Conservation (phyloP, 2,329 filamentous ascomycete genomes). For the Tolypocladium pustulatum region DNA sequence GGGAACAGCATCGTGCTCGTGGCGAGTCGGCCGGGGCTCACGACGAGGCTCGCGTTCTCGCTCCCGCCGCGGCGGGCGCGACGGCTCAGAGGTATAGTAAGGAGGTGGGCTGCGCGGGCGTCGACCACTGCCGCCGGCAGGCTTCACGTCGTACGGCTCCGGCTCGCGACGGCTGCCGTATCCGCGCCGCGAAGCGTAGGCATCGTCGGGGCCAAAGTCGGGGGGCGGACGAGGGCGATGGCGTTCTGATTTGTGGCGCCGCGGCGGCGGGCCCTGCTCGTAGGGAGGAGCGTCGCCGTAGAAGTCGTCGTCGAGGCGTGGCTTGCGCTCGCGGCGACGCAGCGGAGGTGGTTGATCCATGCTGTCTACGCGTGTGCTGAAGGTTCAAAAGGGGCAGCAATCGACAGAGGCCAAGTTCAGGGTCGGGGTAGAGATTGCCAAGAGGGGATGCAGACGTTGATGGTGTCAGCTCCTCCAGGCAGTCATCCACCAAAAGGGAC, state of each 20-base stretch:
- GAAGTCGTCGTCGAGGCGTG: slow-evolving; percentile 15
- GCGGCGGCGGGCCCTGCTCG: slow-evolving; percentile 5
- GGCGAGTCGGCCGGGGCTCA: neutral
- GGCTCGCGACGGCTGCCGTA: slow-evolving; percentile 2
- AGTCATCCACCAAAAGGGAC: neutral
- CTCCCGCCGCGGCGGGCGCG: neutral
- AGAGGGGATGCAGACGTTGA: neutral
- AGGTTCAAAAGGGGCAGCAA: too few relatives aligned
- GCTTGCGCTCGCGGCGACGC: slow-evolving; percentile 11
- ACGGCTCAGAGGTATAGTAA: slow-evolving; percentile 3
- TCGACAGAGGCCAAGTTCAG: too few relatives aligned
- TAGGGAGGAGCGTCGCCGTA: slow-evolving; percentile 2
- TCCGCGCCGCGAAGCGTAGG: slow-evolving; percentile 5
- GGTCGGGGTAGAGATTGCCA: neutral
- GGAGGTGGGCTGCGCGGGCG: slow-evolving; percentile 7
- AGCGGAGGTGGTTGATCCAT: slow-evolving; percentile 16
- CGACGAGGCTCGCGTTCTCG: neutral
- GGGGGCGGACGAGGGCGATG: slow-evolving; percentile 6
- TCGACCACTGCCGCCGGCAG: neutral
- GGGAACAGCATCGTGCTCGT: neutral
- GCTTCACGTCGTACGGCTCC: slow-evolving; percentile 1
- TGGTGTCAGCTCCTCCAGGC: neutral
- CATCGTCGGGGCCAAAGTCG: slow-evolving; percentile 4
- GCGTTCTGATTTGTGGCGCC: slow-evolving; percentile 13
- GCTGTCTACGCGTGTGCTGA: neutral